Percentiles rank a stretch among this genome's conserved stretches.
Conservation (phyloP, 345 rosid genomes). For the Lumnitzera littorea region DNA sequence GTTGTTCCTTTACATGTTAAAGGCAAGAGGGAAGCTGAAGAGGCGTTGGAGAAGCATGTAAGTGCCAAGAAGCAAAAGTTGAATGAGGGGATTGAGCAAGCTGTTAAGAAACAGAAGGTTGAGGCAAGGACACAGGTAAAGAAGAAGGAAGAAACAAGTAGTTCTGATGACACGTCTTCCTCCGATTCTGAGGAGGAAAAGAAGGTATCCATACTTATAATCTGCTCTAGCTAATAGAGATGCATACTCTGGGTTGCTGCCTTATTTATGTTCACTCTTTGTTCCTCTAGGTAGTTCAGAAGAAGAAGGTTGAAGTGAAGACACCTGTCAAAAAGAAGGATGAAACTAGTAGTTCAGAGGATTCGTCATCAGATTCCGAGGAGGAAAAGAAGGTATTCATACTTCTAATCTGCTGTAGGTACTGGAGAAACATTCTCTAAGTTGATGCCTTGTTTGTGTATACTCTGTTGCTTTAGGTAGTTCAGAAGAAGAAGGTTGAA, state of each 20-base stretch:
- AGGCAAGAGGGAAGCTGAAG: conserved; percentile 78
- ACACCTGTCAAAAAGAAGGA: neutral
- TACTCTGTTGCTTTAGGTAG: too few species aligned
- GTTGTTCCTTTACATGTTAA: neutral
- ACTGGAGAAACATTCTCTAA: too few species aligned
- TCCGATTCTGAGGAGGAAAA: conserved; percentile 66
- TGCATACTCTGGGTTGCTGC: neutral
- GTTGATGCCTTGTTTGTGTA: too few species aligned
- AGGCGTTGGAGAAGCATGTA: conserved; percentile 37
- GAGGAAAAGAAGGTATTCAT: neutral
- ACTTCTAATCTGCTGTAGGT: neutral
- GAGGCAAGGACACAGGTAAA: conserved; percentile 31
- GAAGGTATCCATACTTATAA: conserved; percentile 21
- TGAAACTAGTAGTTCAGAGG: conserved; percentile 7
- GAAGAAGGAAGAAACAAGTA: conserved; percentile 43
- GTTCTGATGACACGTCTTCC: conserved; percentile 33
- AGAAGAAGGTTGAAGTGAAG: conserved; percentile 6
- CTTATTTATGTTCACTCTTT: neutral
- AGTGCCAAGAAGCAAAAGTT: conserved; percentile 64
- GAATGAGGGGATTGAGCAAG: conserved; percentile 28
- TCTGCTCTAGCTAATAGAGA: neutral
- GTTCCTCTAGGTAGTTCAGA: neutral
- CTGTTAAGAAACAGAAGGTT: conserved; percentile 38
- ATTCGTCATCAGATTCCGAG: conserved; percentile 7
- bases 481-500: too few species aligned